A percentile compares a stretch with the other conserved stretches of the same genome.
These are phyloP conservation scores for Fraxinus paxiana DNA, from an alignment of 305 asterid species.

Conservation along the genomic window DNA sequence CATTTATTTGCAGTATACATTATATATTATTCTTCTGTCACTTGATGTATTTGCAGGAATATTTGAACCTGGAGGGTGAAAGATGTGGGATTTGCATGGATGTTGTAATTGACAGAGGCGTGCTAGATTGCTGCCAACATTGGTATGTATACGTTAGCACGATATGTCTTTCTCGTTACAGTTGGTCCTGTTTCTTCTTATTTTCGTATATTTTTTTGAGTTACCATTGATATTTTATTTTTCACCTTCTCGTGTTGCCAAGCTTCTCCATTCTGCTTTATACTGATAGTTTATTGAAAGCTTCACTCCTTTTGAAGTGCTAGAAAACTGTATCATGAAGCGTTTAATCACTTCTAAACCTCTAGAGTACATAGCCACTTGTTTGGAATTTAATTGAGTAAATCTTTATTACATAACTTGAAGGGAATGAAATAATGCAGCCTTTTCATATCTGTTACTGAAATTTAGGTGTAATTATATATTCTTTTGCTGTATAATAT, in stretches of 20 bases:
- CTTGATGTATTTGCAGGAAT: conserved; percentile 47
- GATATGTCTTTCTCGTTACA: conserved; percentile 12
- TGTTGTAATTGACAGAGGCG: conserved; percentile 84
- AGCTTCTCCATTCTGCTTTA: conserved; percentile 5
- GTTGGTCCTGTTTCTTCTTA: conserved; percentile 2
- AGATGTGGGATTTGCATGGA: conserved; percentile 97
- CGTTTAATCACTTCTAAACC: not conserved
- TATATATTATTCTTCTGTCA: not conserved
- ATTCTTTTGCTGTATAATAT: conserved; percentile 3
- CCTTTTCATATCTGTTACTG: not conserved
- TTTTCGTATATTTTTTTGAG: conserved; percentile 2
- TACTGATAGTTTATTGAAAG: not conserved
- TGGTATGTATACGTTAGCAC: conserved; percentile 52
- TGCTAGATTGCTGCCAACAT: conserved; percentile 96
- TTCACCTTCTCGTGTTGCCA: not conserved
- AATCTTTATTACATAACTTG: not conserved
- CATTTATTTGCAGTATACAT: conserved; percentile 9
- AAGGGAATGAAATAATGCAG: not conserved
- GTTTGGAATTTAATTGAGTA: conserved; percentile 7
- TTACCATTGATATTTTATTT: not conserved
- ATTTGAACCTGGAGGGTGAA: conserved; percentile 66
- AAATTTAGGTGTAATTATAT: not conserved
- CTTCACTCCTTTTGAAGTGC: not conserved
- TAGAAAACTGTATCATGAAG: not conserved
- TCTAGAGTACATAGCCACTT: not conserved